Evolutionary conservation across 2,329 filamentous ascomycete genomes (phyloP), one percentile per base, ranked within the genome.

Genomic region (Fusarium mundagurra): DNA sequence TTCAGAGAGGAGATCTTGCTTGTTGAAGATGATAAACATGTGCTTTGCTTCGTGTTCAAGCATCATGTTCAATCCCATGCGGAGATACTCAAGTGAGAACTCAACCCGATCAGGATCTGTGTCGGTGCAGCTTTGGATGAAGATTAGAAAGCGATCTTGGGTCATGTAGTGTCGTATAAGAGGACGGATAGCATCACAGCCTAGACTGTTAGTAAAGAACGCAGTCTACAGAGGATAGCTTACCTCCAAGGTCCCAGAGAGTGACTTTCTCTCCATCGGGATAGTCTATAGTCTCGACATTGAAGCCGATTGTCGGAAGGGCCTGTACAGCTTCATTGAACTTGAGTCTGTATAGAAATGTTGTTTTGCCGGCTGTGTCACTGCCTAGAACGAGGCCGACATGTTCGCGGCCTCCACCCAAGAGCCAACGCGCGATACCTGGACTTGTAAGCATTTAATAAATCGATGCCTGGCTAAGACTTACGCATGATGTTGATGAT

Each of bases 231-330:
- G 29, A 36, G 16, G 18, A 3, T 5, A 17, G 8, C 71, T 61
- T 20, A 80, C 80, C 80, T 71, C 80, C 80, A 14, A 80, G 64
- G 27, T 81, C 78, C 80, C 80, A 81, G 4, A 81, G 53, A 0
- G 73, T 76, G 4, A 81, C 64, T 17, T 73, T 76, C 12, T 67
- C 68, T 10, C 75, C 72, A 51, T 73, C 61, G 0, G 69, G 39
- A 47, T 74, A 67, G 4, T 76, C 71, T 1, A 95, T 92, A 6
- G 91, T 93, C 85, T 98, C 95, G 72, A 98, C 94, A 81, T 98
- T 98, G 87, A 98, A 98, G 69, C 92, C 95, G 81, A 98, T 96
- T 77, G 95, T 98, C 72, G 95, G 95, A 81, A 98, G 97, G 72
- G 95, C 97, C 80, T 94, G 96, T 81, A 98, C 94, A 82, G 94